Base-by-base conservation (phyloP, 2,329 filamentous ascomycete genomes). In the Metarhizium rileyi region DNA sequence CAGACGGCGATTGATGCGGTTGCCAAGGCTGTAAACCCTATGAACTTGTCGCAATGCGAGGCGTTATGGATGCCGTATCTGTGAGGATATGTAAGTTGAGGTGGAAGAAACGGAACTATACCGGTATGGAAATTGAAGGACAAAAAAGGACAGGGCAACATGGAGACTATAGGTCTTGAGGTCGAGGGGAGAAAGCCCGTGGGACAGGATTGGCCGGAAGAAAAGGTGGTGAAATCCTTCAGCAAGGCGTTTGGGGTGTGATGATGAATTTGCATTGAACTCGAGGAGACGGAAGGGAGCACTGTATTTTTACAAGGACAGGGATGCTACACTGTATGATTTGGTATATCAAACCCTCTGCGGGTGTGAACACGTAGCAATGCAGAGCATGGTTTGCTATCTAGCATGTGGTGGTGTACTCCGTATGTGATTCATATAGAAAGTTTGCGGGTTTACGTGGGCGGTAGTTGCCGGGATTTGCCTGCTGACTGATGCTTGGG, bases 21-120 rank as follows among this genome's bases (percentile, higher is more conserved):
- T 54, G 87, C 87, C n/a, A 86, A 85, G 70, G 90, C 91, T 1
- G 90, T 95, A 16, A 94, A 95, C 68, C 93, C 93, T 1, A 83
- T 87, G 71, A 90, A 93, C 65, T 67, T 99, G 68, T 84, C 86
- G 42, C 80, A 87, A 67, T 90, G 87, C 61, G 93, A 98, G 74
- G 83, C 90, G 51, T 71, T 98, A 59, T 99, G 93, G 90, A 97
- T 97, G 91, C 85, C 89, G 23, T 98, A 95, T 72, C 72, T 97
- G 63, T 97, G 75, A 69, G 53, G 30, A 25, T 25, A 10, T 12
- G 35, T 9, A 16, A 4, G 0, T 30, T 18, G 16, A 5, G 18
- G 16, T 10, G 12, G 40, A 9, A 1, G 20, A 40, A n/a, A 22
- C n/a, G 40, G 40, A 9, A 26, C 14, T 43, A 10, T 26, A 43